Evolutionary conservation across 768 basidiomycete species (phyloP).

Genomic region (Trametes cinnabarina): DNA sequence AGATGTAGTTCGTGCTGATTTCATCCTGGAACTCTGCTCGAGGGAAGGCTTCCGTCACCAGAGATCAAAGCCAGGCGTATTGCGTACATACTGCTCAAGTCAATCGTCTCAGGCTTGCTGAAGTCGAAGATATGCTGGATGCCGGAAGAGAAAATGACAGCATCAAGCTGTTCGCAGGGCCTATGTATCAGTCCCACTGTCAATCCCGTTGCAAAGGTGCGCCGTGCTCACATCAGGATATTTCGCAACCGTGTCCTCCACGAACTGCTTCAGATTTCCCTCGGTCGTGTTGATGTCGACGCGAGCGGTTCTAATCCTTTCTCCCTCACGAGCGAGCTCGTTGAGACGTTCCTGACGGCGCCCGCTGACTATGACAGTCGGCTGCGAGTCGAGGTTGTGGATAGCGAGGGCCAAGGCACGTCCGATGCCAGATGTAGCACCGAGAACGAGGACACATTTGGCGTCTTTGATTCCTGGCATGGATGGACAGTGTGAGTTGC

Average conservation of each 20-base stretch:
- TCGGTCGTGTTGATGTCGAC: constrained; percentile 44
- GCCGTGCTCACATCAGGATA: constrained; percentile 48
- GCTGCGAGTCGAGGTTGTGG: constrained; percentile 44
- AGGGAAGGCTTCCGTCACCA: too few species aligned
- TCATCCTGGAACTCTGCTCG: constrained; percentile 43
- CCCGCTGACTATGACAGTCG: constrained; percentile 50
- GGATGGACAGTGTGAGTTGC: neutral
- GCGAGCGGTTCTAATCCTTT: constrained; percentile 40
- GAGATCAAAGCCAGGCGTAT: too few species aligned
- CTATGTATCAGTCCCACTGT: neutral
- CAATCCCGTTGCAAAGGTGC: neutral
- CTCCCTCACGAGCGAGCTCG: constrained; percentile 37
- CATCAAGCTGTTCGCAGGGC: constrained; percentile 44
- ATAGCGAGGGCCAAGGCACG: constrained; percentile 52
- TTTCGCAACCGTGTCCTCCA: constrained; percentile 39
- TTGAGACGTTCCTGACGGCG: constrained; percentile 53
- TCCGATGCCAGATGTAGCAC: constrained; percentile 60
- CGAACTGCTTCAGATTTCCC: constrained; percentile 39
- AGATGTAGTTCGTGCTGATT: constrained; percentile 53
- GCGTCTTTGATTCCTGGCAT: constrained; percentile 41
- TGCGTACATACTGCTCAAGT: constrained; percentile 40
- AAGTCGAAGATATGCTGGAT: constrained; percentile 52
- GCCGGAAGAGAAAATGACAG: constrained; percentile 52
- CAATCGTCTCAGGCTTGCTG: constrained; percentile 39
- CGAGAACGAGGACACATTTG: constrained; percentile 52